A percentile compares a stretch with the other conserved stretches of the same genome.
Evolutionary conservation across 2,329 filamentous ascomycete genomes (phyloP).

Genomic region (Pseudogymnoascus sp.): DNA sequence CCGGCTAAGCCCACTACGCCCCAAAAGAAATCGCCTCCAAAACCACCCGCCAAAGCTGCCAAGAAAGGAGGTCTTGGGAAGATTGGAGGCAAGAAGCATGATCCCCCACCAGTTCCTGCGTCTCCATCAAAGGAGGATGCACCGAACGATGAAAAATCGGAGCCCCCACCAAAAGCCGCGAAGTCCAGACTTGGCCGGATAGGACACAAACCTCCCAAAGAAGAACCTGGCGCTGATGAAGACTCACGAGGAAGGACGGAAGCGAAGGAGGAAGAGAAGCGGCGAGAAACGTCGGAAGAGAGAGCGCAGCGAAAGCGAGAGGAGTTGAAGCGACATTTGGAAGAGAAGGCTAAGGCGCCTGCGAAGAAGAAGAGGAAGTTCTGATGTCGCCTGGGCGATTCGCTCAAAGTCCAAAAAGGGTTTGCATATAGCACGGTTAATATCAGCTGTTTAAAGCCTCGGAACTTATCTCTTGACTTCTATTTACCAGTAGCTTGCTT

Average conservation of each 20-base stretch:
- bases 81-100: conserved; percentile 22
- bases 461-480: neutral
- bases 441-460: neutral
- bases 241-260: conserved; percentile 14
- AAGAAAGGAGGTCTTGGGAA: conserved; percentile 20
- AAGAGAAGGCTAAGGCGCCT: conserved; percentile 25
- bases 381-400: conserved; percentile 13
- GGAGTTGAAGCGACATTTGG: conserved; percentile 24
- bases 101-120: neutral
- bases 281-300: conserved; percentile 24
- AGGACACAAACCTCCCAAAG: conserved; percentile 11
- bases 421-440: neutral
- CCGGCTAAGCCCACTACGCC: neutral
- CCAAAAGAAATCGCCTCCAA: neutral
- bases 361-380: conserved; percentile 29
- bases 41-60: conserved; percentile 9
- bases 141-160: neutral
- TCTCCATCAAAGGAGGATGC: neutral
- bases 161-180: conserved; percentile 9
- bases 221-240: conserved; percentile 15
- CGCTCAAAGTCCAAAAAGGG: neutral
- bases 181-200: conserved; percentile 22
- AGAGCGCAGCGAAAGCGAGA: conserved; percentile 25
- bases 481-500: neutral
- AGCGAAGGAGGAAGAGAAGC: conserved; percentile 11